Percentiles rank a stretch among this genome's conserved stretches.
Evolutionary conservation across 345 rosid genomes (phyloP).

Genomic region (Salix caprea): DNA sequence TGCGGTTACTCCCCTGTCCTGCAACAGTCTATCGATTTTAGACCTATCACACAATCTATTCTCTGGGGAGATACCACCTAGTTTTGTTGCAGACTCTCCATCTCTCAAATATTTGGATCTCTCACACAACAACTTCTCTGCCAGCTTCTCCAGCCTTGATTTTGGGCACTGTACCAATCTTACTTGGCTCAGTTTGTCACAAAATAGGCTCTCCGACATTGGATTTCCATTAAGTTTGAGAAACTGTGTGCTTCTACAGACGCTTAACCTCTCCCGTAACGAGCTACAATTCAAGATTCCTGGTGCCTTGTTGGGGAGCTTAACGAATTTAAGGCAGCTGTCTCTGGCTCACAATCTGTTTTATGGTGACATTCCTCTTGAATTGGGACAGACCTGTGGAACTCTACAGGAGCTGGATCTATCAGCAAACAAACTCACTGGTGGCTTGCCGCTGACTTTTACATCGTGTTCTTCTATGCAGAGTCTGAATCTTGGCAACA

Average conservation of each 20-base stretch:
- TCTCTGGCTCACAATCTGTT: slow-evolving; percentile 59
- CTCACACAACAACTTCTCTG: slow-evolving; percentile 69
- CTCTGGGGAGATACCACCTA: slow-evolving; percentile 52
- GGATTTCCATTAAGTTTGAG: slow-evolving; percentile 43
- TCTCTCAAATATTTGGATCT: slow-evolving; percentile 62
- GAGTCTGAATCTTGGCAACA: slow-evolving; percentile 65
- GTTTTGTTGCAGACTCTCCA: slow-evolving; percentile 39
- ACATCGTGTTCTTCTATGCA: slow-evolving; percentile 46
- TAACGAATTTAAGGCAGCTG: slow-evolving; percentile 51
- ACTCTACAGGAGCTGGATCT: slow-evolving; percentile 62
- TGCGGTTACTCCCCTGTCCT: slow-evolving; percentile 31
- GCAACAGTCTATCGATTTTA: slow-evolving; percentile 47
- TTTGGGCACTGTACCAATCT: slow-evolving; percentile 70
- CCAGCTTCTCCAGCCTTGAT: slow-evolving; percentile 43
- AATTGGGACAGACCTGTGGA: slow-evolving; percentile 55
- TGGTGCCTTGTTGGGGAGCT: slow-evolving; percentile 45
- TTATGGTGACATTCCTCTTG: slow-evolving; percentile 60
- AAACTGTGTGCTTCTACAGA: slow-evolving; percentile 54
- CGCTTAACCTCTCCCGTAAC: slow-evolving; percentile 59
- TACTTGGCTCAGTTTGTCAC: slow-evolving; percentile 47
- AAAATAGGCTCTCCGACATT: slow-evolving; percentile 52
- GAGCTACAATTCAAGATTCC: slow-evolving; percentile 56
- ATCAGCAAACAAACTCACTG: slow-evolving; percentile 59
- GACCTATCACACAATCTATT: slow-evolving; percentile 68
- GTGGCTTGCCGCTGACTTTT: slow-evolving; percentile 54